Conservation (phyloP, 2,329 filamentous ascomycete genomes). For the Septoria petroselini region DNA sequence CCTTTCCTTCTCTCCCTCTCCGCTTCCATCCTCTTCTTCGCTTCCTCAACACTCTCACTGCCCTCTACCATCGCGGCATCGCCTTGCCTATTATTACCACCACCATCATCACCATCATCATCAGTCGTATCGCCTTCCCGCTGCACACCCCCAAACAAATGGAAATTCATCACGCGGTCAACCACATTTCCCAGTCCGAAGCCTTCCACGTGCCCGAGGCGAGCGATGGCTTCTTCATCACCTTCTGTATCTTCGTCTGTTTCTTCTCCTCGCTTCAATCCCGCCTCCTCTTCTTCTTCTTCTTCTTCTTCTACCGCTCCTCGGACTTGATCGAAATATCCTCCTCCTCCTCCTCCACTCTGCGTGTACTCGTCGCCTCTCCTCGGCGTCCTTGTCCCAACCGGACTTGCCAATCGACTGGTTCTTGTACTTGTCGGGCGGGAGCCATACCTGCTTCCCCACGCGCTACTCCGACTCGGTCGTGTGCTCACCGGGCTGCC, state of each 20-base stretch:
- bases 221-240: constrained; percentile 51
- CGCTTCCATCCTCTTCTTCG: constrained; percentile 35
- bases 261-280: constrained; percentile 48
- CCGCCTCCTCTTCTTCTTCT: constrained; percentile 36
- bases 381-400: constrained; percentile 40
- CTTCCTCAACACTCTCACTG: constrained; percentile 34
- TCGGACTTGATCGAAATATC: constrained; percentile 33
- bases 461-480: constrained; percentile 24
- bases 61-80: constrained; percentile 20
- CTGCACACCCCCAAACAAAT: constrained; percentile 52
- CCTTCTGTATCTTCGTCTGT: constrained; percentile 40
- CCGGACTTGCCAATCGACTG: constrained; percentile 41
- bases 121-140: constrained; percentile 46
- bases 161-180: constrained; percentile 58
- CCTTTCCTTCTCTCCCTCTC: constrained; percentile 35
- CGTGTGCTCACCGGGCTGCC: constrained; percentile 24
- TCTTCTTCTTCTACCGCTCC: constrained; percentile 9
- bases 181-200: constrained; percentile 57
- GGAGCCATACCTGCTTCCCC: constrained; percentile 39
- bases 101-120: constrained; percentile 30
- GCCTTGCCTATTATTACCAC: constrained; percentile 19
- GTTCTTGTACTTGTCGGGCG: constrained; percentile 40
- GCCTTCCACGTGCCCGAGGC: constrained; percentile 49
- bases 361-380: too few relatives aligned
- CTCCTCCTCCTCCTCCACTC: too few relatives aligned